Evolutionary conservation across 768 basidiomycete genomes (phyloP).

Genomic region (Mycena galopus): DNA sequence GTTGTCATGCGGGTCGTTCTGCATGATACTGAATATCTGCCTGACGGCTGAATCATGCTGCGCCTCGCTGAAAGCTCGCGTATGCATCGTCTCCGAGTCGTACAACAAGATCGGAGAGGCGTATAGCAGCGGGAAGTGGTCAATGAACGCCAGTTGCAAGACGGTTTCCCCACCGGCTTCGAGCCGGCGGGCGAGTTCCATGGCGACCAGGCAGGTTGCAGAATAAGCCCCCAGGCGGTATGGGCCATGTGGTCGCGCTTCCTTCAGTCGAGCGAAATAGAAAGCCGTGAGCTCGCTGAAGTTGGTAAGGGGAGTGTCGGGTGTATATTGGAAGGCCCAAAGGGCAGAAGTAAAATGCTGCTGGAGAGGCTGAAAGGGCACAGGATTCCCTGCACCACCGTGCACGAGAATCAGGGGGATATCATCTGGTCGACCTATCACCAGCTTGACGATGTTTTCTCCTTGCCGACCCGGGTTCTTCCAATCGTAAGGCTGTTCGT

Average conservation of each 20-base stretch:
- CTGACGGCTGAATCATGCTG: neutral
- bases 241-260: slow-evolving; percentile 32
- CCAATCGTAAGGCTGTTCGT: slow-evolving; percentile 20
- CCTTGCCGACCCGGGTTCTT: slow-evolving; percentile 4
- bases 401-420: slow-evolving; percentile 34
- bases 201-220: neutral
- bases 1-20: neutral
- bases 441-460: slow-evolving; percentile 24
- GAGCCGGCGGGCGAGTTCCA: neutral
- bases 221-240: slow-evolving; percentile 37
- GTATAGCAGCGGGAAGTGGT: slow-evolving; percentile 19
- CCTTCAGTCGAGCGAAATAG: slow-evolving; percentile 39
- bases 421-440: slow-evolving; percentile 11
- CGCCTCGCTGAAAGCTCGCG: neutral
- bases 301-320: slow-evolving; percentile 35
- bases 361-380: slow-evolving; percentile 26
- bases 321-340: slow-evolving; percentile 34
- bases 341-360: slow-evolving; percentile 29
- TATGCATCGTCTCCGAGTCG: neutral
- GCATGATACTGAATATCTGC: neutral
- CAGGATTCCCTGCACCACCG: slow-evolving; percentile 22
- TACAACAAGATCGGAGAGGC: neutral
- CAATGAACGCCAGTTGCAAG: slow-evolving; percentile 9
- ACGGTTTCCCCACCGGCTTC: slow-evolving; percentile 11
- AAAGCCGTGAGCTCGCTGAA: slow-evolving; percentile 26